These are phyloP conservation scores for Ophiostoma angusticollis DNA, from an alignment of 2,329 filamentous ascomycete species.

Conservation along the genomic window DNA sequence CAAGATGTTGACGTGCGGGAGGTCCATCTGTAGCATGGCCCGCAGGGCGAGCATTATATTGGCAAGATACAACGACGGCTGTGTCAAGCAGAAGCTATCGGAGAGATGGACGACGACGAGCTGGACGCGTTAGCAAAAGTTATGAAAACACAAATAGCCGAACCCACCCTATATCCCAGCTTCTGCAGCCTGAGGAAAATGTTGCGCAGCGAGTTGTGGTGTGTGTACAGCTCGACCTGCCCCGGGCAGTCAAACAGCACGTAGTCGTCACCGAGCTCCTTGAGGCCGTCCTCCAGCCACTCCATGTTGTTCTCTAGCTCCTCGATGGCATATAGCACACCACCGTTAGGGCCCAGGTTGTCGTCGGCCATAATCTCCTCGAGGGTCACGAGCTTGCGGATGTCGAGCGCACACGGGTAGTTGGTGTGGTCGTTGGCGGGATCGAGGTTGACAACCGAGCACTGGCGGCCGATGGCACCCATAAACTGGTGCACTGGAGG, in stretches of 20 bases:
- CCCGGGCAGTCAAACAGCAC: constrained; percentile 92
- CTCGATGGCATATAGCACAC: constrained; percentile 83
- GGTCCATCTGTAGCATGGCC: constrained; percentile 96
- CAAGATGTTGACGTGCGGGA: constrained; percentile 88
- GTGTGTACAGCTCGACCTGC: constrained; percentile 93
- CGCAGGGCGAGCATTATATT: constrained; percentile 85
- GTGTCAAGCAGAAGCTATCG: constrained; percentile 84
- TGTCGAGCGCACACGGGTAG: constrained; percentile 82
- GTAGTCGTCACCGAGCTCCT: constrained; percentile 77
- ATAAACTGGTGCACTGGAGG: constrained; percentile 83
- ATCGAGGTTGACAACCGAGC: constrained; percentile 91
- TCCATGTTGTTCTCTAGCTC: constrained; percentile 90
- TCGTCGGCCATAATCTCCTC: constrained; percentile 94
- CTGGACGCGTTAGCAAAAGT: constrained; percentile 31
- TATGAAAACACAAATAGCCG: neutral
- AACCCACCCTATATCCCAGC: constrained; percentile 72
- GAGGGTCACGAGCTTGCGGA: constrained; percentile 74
- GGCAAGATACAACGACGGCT: constrained; percentile 89
- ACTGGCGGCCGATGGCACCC: constrained; percentile 86
- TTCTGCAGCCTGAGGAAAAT: constrained; percentile 88
- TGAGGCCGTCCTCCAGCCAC: constrained; percentile 75
- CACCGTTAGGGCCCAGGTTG: constrained; percentile 81
- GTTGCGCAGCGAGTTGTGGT: constrained; percentile 81
- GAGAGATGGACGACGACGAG: constrained; percentile 87
- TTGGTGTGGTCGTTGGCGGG: constrained; percentile 88